Conservation (phyloP, 164 flowering plant species). For the Nymphaea thermarum region DNA sequence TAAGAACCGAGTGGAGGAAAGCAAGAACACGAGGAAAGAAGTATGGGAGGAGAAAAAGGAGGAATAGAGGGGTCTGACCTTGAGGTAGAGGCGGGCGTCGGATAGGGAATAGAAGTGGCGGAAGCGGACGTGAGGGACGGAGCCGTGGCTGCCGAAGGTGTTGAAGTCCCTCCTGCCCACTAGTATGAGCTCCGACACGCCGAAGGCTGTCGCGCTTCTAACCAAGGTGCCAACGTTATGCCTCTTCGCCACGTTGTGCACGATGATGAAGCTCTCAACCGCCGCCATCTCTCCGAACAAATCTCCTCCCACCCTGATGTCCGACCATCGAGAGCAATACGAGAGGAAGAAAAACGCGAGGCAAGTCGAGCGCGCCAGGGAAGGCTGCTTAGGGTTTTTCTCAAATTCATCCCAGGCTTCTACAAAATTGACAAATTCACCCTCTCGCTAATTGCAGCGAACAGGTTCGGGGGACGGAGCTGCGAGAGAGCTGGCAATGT, state of each 20-base stretch:
- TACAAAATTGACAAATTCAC: no score
- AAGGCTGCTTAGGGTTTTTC: no score
- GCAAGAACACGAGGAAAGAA: not conserved
- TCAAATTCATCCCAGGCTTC: no score
- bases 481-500: no score
- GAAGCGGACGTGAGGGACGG: slow-evolving; percentile 72
- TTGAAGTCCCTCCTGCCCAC: slow-evolving; percentile 96
- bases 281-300: slow-evolving; percentile 7
- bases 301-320: not conserved
- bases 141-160: slow-evolving; percentile 95
- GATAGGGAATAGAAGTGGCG: slow-evolving; percentile 84
- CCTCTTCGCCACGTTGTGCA: slow-evolving; percentile 93
- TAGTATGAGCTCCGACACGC: slow-evolving; percentile 73
- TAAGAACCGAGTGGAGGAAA: not conserved
- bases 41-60: not conserved
- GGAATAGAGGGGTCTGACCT: slow-evolving; percentile 20
- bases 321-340: not conserved
- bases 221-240: slow-evolving; percentile 96
- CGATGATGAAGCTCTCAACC: slow-evolving; percentile 59
- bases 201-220: slow-evolving; percentile 92
- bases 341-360: not conserved
- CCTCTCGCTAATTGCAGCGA: no score
- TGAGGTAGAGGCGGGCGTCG: slow-evolving; percentile 66
- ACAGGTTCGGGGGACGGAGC: no score
- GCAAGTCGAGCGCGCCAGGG: no score